Evolutionary conservation across 202 grass and related monocot genomes (phyloP).

Genomic region (Carex sylvatica): DNA sequence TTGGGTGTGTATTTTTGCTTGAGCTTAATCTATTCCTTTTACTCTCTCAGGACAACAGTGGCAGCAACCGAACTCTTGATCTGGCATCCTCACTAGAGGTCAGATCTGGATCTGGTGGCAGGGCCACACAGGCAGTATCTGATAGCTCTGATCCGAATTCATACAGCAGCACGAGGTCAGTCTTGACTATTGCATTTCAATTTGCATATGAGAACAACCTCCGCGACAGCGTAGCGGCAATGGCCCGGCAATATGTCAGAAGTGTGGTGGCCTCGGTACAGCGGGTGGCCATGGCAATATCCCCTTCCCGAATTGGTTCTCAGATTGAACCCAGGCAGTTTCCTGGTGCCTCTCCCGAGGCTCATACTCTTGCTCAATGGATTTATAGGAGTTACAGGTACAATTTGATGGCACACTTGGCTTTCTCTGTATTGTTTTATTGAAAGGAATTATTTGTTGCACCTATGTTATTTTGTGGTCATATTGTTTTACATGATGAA

Average conservation of each 20-base stretch:
- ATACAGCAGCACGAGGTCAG: conserved; percentile 47
- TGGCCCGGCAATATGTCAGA: conserved; percentile 83
- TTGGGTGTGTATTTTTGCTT: not conserved
- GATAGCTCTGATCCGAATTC: not conserved
- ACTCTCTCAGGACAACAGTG: not conserved
- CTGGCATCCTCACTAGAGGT: conserved; percentile 83
- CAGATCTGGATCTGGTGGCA: conserved; percentile 55
- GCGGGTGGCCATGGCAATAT: conserved; percentile 88
- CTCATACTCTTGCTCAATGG: conserved; percentile 69
- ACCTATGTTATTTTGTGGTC: too few species aligned
- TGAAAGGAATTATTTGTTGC: too few species aligned
- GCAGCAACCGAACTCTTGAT: conserved; percentile 67
- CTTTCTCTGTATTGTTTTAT: not conserved
- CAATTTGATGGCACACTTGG: not conserved
- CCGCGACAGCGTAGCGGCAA: conserved; percentile 70
- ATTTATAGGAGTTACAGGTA: conserved; percentile 82
- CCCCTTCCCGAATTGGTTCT: conserved; percentile 49
- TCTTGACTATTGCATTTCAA: conserved; percentile 90
- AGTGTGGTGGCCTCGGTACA: conserved; percentile 78
- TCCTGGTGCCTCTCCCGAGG: conserved; percentile 68
- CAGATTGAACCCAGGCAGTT: conserved; percentile 58
- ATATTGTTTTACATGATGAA: too few species aligned
- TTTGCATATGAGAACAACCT: conserved; percentile 86
- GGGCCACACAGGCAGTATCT: conserved; percentile 23
- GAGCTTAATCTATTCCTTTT: not conserved